Base-by-base conservation (phyloP, 306 rosid species). In the Carpinus fangiana region DNA sequence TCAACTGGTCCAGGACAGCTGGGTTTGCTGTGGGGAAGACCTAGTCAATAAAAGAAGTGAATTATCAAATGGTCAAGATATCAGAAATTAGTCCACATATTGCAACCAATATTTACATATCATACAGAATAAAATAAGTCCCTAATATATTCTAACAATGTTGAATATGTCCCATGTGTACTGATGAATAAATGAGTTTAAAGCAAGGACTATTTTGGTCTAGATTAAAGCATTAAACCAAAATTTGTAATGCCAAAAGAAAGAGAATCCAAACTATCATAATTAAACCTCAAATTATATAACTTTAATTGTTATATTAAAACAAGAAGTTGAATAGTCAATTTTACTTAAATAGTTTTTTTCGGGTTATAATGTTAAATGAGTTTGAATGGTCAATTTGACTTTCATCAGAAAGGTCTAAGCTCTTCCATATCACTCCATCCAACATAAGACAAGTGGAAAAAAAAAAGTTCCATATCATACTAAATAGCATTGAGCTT, bases 21-120 rank as follows among this genome's bases (percentile, higher is more conserved):
- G 81, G 86, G 73, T 94, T 94, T 79, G 86, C 85, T 20, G 91
- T 51, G 18, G 97, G 98, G 82, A 94, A 94, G 76, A 94, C 97
- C 98, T 92, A 78, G 78, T 82, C 71, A 80, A 64, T 64, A 74
- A 83, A 70, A 82, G 77, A 47, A 56, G 73, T 56, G 61, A 73
- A 61, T 73, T 76, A 81, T 72, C 55, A 74, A 21, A 60, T 28
- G 55, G 46, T n/a, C 20, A 8, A 12, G 46, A 61, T 57, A 73
- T 75, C 76, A 71, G 77, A 28, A 77, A 55, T n/a, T 74, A 77
- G 52, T 41, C 59, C 62, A 21, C 50, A 69, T 57, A 82, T 67
- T 48, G 45, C 56, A 76, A 76, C 73, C 73, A 51, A 62, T 66
- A 68, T 78, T 54, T 48, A 79, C 51, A 78, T 81, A 57, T 75